phyloP scores from a whole-genome alignment of 2,329 filamentous ascomycete genomes.

The Cercospora beticola region DNA sequence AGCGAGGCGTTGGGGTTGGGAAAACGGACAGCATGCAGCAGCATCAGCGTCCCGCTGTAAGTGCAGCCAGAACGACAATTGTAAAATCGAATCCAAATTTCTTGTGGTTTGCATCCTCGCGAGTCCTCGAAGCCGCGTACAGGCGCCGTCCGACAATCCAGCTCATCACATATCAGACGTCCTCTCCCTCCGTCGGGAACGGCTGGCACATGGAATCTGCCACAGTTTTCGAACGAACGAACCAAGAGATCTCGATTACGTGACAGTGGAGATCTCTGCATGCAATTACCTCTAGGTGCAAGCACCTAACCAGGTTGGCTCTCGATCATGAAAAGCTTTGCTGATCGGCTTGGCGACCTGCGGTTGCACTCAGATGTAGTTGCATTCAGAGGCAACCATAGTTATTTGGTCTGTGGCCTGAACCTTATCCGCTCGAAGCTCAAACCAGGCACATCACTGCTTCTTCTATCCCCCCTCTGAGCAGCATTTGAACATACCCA shows the following conservation, averaged over 20 bases:
- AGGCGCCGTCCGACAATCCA: not conserved
- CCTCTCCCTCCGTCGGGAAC: too few relatives aligned
- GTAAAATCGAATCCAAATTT: not conserved
- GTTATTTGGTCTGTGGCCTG: too few relatives aligned
- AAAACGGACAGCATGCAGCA: not conserved
- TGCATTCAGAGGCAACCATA: not conserved
- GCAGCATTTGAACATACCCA: too few relatives aligned
- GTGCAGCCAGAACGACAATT: not conserved
- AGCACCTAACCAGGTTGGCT: not conserved
- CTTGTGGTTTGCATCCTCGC: not conserved
- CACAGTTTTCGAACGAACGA: too few relatives aligned
- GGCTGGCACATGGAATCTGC: too few relatives aligned
- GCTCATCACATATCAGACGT: too few relatives aligned
- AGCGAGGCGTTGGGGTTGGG: constrained; percentile 11
- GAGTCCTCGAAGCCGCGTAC: not conserved
- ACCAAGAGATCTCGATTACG: too few relatives aligned
- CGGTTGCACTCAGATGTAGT: not conserved
- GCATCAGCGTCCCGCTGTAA: not conserved
- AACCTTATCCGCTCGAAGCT: too few relatives aligned
- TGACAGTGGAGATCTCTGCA: not conserved
- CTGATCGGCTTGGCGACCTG: not conserved
- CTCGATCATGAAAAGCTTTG: not conserved
- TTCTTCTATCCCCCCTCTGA: too few relatives aligned
- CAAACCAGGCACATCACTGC: too few relatives aligned
- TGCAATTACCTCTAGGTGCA: not conserved